Evolutionary conservation across 305 asterid species (phyloP), one percentile per base, ranked within the genome.

Genomic region (Salvia sclarea): DNA sequence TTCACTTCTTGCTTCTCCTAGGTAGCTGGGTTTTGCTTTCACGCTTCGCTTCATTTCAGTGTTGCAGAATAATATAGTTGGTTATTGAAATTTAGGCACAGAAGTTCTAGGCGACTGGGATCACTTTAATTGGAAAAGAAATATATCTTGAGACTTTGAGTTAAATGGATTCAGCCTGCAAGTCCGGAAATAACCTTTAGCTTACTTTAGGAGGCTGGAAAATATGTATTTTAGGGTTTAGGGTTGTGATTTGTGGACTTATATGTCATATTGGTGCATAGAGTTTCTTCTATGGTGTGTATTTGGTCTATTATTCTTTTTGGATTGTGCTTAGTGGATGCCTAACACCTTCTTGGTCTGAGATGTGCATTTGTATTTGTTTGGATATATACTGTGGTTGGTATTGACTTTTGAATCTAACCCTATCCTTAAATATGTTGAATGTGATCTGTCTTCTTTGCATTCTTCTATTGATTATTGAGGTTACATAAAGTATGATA

Each of bases 381-480:
- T 61, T 58, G 11, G 35, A 59, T 48, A 14, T 30, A 17, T 13
- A 53, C 56, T 53, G 55, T 62, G 38, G 30, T 43, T 33, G 52
- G 59, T 50, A 50, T 67, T 74, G 33, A 38, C 10, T 56, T 10
- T 52, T 45, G 41, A 60, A 61, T 61, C 53, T 63, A 17, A 56
- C 38, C 17, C 4, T 75, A 72, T 31, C 49, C 48, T 8, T 20
- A 31, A 61, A 13, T 3, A 61, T 74, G 53, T 61, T 35, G 28
- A 54, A 45, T 45, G 6, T 56, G 40, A 54, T 21, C 6, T 0
- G 16, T 11, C 14, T 22, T 64, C 13, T 16, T n/a, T 41, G 64
- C 31, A 31, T 61, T 35, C 64, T 47, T 24, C 28, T 47, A 22
- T 25, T n/a, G n/a, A 25, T 25, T 25, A 4, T 1, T 8, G 17